These are phyloP conservation scores for Hypoxylon lenormandii DNA, from an alignment of 495 filamentous ascomycete species.

Conservation along the genomic window DNA sequence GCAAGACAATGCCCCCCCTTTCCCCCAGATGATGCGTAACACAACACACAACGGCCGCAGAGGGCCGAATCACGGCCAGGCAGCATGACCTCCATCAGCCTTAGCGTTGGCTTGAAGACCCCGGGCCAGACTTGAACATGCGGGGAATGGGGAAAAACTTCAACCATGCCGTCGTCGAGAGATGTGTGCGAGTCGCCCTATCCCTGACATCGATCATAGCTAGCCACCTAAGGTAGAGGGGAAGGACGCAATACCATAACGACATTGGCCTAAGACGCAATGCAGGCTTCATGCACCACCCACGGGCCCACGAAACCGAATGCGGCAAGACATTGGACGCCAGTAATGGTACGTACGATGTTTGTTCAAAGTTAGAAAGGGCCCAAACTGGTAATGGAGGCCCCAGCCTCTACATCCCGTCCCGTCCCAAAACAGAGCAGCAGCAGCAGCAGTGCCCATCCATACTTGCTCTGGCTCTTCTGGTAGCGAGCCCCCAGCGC, in stretches of 20 bases:
- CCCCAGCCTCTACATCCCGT: slow-evolving; percentile 34
- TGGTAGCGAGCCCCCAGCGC: slow-evolving; percentile 39
- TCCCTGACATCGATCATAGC: slow-evolving; percentile 27
- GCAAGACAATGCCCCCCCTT: slow-evolving; percentile 13
- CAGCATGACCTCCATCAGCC: slow-evolving; percentile 28
- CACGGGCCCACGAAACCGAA: slow-evolving; percentile 22
- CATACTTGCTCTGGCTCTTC: neutral
- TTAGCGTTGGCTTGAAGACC: slow-evolving; percentile 20
- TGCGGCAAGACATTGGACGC: slow-evolving; percentile 27
- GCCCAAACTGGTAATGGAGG: slow-evolving; percentile 23
- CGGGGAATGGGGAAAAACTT: slow-evolving; percentile 24
- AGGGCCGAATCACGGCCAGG: slow-evolving; percentile 22
- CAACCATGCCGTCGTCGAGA: slow-evolving; percentile 18
- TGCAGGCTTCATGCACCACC: slow-evolving; percentile 22
- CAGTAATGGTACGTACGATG: slow-evolving; percentile 18
- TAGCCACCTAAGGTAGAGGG: too few species aligned
- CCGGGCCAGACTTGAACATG: neutral
- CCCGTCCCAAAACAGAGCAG: slow-evolving; percentile 28
- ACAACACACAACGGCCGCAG: slow-evolving; percentile 27
- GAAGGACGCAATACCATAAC: slow-evolving; percentile 10
- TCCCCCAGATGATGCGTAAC: slow-evolving; percentile 20
- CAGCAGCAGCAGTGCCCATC: too few species aligned
- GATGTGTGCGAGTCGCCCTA: slow-evolving; percentile 17
- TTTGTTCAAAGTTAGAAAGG: slow-evolving; percentile 33
- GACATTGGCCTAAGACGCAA: slow-evolving; percentile 14